Conservation (phyloP, 495 filamentous ascomycete genomes). For the Hyaloscypha bicolor region DNA sequence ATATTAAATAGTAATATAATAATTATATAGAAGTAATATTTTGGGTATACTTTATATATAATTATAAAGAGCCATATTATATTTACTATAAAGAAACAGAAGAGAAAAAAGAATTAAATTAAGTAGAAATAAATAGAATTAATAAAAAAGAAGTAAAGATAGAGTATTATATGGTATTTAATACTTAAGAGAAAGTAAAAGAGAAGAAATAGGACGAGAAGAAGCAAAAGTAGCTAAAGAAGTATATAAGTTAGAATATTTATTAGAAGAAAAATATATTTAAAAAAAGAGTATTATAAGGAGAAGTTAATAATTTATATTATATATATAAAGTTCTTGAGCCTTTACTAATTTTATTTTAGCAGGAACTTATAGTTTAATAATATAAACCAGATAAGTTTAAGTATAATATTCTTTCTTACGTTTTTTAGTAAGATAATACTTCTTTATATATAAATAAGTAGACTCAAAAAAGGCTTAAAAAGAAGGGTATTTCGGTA, state of each 20-base stretch:
- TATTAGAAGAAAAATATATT: constrained; percentile 12
- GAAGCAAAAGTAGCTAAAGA: too few species aligned
- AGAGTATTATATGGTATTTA: neutral
- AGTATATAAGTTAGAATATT: neutral
- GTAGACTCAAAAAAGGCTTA: too few species aligned
- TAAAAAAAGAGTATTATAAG: constrained; percentile 2
- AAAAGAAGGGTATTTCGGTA: too few species aligned
- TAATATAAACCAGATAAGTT: too few species aligned
- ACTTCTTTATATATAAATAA: too few species aligned
- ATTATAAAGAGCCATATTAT: constrained; percentile 4
- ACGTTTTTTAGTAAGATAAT: too few species aligned
- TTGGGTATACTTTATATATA: neutral
- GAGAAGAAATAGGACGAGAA: constrained; percentile 6
- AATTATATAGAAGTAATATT: neutral
- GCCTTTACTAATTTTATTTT: too few species aligned
- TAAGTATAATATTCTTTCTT: too few species aligned
- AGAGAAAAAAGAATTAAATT: neutral
- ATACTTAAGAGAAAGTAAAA: constrained; percentile 8
- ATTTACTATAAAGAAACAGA: constrained; percentile 1
- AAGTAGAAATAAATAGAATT: constrained; percentile 5
- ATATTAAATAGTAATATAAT: constrained; percentile 1
- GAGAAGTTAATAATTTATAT: neutral
- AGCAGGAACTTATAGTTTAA: too few species aligned
- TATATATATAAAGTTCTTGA: constrained; percentile 6
- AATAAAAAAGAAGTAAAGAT: constrained; percentile 15